phyloP scores from a whole-genome alignment of 1,284 basidiomycete species.

The Earliella scabrosa region DNA sequence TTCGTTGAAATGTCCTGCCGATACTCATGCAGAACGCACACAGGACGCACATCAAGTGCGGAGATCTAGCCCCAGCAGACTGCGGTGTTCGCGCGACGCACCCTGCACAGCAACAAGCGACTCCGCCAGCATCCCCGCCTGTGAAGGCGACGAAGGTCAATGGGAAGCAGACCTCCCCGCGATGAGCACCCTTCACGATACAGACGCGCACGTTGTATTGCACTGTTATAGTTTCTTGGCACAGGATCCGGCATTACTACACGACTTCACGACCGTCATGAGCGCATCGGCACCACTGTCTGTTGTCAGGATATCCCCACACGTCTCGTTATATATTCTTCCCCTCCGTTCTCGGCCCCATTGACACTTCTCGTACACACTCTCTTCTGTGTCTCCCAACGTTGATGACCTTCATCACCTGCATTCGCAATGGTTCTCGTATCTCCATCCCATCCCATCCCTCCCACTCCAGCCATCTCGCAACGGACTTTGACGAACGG shows the following conservation, averaged over 20 bases:
- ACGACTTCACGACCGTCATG: conserved; percentile 20
- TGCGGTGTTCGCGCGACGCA: conserved; percentile 59
- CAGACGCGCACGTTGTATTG: background rate
- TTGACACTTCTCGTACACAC: background rate
- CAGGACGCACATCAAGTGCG: conserved; percentile 84
- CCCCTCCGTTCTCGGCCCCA: background rate
- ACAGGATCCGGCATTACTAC: background rate
- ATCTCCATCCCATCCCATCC: background rate
- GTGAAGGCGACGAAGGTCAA: conserved; percentile 20
- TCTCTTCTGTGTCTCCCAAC: background rate
- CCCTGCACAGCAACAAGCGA: conserved; percentile 1
- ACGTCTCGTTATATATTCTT: conserved; percentile 4
- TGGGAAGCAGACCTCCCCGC: conserved; percentile 17
- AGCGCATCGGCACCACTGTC: conserved; percentile 5
- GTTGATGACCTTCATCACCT: too few relatives aligned
- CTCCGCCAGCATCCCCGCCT: conserved; percentile 16
- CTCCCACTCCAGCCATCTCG: conserved; percentile 10
- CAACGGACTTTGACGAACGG: conserved; percentile 13
- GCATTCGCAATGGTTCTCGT: too few relatives aligned
- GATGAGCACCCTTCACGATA: conserved; percentile 13
- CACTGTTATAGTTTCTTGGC: conserved; percentile 7
- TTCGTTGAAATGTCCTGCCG: background rate
- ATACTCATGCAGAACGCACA: conserved; percentile 17
- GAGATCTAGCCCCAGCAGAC: conserved; percentile 77
- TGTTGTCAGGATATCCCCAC: conserved; percentile 4